Percentiles rank a stretch among this genome's conserved stretches.
phyloP scores from a whole-genome alignment of 2,329 filamentous ascomycete genomes.

The Zalaria sp. region DNA sequence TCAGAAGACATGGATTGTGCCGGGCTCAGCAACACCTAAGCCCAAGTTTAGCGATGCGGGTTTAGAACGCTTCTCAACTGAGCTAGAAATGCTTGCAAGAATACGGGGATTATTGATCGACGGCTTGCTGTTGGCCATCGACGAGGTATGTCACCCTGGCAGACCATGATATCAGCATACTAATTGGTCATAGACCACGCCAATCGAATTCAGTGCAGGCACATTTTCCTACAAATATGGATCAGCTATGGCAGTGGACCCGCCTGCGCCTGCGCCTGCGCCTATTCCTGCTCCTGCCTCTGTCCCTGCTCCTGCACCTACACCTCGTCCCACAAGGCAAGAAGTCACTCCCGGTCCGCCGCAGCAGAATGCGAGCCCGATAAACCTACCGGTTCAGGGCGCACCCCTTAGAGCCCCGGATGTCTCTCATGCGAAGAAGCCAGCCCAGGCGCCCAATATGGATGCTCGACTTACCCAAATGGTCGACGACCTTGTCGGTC shows the following conservation, averaged over 20 bases:
- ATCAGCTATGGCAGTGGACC: too few species aligned
- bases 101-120: conserved; percentile 37
- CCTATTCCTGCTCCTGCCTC: too few species aligned
- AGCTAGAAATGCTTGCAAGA: conserved; percentile 53
- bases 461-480: conserved; percentile 41
- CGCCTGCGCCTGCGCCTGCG: too few species aligned
- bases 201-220: too few species aligned
- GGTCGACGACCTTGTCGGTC: conserved; percentile 42
- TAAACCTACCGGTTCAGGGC: not conserved
- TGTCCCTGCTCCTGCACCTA: too few species aligned
- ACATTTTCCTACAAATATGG: too few species aligned
- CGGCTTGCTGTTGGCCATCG: conserved; percentile 38
- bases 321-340: too few species aligned
- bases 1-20: conserved; percentile 37
- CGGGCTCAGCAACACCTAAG: conserved; percentile 30
- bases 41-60: conserved; percentile 35
- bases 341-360: not conserved
- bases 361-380: not conserved
- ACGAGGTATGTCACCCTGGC: conserved; percentile 3
- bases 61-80: conserved; percentile 39
- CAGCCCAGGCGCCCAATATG: conserved; percentile 12
- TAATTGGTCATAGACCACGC: too few species aligned
- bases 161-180: too few species aligned
- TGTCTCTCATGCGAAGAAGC: conserved; percentile 1
- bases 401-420: not conserved